Base-by-base conservation (phyloP, 441 rosid species). In the Flueggea neowawraea region DNA sequence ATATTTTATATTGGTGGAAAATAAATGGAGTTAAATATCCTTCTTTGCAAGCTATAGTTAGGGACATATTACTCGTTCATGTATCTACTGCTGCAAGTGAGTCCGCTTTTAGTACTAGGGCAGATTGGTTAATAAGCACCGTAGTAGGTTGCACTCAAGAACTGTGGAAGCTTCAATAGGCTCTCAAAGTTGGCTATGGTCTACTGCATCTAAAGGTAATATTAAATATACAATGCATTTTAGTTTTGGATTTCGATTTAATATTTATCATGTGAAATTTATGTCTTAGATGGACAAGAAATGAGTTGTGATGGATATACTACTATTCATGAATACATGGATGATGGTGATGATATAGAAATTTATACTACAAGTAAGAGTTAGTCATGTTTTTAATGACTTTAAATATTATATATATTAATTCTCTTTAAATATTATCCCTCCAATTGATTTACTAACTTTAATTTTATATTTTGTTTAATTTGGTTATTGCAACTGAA, bases 1-100 rank as follows among this genome's bases (percentile, higher is more conserved):
- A 60, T 57, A 50, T 56, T 4, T 22, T 22, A 22, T 2, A 0
- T 14, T 47, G 54, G 64, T 62, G 53, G 36, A 60, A 64, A 48
- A 6, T 10, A 12, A 10, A 50, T 54, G 41, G 13, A 4, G 31
- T 0, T 0, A 50, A 13, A 45, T 61, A 60, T 16, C 52, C 52
- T 12, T 13, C 44, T 0, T 15, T 51, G 11, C 6, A 32, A 16
- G 9, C 0, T 0, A 58, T 55, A n/a, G 50, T 52, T 4, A 64
- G 49, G 31, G 66, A 64, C n/a, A 4, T 57, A 3, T 32, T 63
- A 8, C 49, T 11, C 6, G 33, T 58, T 4, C 64, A 12, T 5
- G 8, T 32, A 2, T 63, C 52, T 2, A 16, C 6, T 3, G 31
- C 10, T 67, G 54, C 54, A 22, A 22, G 28, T 22, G 28, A 22